Base-by-base conservation (phyloP, 495 filamentous ascomycete genomes). In the Pseudomonodictys pantanalensis region DNA sequence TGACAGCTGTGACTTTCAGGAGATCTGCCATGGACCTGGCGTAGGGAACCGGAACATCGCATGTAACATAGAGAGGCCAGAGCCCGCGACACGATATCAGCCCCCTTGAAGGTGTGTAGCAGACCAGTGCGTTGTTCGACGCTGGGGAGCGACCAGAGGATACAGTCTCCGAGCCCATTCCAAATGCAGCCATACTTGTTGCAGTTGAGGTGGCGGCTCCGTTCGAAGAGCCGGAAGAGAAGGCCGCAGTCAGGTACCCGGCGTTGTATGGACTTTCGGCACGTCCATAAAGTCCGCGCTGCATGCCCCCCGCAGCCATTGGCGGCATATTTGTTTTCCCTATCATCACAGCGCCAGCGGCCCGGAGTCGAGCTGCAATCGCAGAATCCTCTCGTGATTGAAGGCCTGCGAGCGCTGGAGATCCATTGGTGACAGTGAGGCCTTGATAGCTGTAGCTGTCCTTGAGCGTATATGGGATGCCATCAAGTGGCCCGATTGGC, bases 271-370 rank as follows among this genome's bases (percentile, higher is more conserved):
- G 69, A 44, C 58, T 67, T 53, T 72, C 71, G 1, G 71, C 71
- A 3, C 69, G 64, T 1, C 68, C 72, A 47, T 72, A 72, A 2
- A 72, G 25, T 9, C 72, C 72, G 8, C 70, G 26, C 39, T 74
- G 72, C 67, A 69, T 70, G 30, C 72, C 72, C 7, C 68, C 67
- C 33, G 64, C 63, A 32, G 72, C 72, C 71, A 73, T 72, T 1
- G 72, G 66, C 9, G 71, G 71, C 60, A 73, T 73, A 39, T 75
- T 75, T 29, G 72, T 73, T 32, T 56, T 60, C 6, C 71, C 72
- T n/a, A 74, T 58, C 15, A 69, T 26, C 7, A 73, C 59, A 6
- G 64, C 69, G 4, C 72, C 69, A 17, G 71, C 68, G 18, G 54
- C 62, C 28, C 69, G 55, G 7, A 75, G 48, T 23, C 44, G 49